A percentile compares a stretch with the other conserved stretches of the same genome.
These are phyloP conservation scores for Cystoisospora suis DNA, from an alignment of 169 alveolate species.

Conservation along the genomic window DNA sequence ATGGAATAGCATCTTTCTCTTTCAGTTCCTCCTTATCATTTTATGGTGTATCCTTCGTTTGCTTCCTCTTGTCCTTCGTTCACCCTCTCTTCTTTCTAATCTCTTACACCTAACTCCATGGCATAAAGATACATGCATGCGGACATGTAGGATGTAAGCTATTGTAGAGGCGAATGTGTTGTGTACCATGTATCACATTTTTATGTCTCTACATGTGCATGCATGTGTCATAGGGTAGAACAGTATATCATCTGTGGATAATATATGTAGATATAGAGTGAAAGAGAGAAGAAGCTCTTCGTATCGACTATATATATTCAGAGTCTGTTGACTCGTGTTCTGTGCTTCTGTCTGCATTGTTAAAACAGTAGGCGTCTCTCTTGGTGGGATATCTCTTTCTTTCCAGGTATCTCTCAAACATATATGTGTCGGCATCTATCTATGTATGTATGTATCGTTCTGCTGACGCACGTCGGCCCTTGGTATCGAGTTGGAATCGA, in stretches of 20 bases:
- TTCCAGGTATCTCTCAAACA: background rate
- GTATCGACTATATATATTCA: background rate
- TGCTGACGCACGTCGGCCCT: no score
- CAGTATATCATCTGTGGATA: no score
- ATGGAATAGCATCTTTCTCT: background rate
- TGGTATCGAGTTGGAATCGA: no score
- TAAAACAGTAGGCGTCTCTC: background rate
- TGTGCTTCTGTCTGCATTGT: background rate
- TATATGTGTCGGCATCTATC: background rate
- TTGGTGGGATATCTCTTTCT: background rate
- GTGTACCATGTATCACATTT: background rate
- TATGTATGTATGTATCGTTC: no score
- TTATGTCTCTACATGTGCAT: background rate
- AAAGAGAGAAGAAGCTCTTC: background rate
- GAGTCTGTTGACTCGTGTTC: background rate
- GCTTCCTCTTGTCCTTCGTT: background rate
- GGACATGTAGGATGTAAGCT: no score
- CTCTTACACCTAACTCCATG: no score
- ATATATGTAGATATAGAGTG: background rate
- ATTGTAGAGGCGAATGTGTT: no score
- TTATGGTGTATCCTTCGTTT: background rate
- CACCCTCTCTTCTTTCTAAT: background rate
- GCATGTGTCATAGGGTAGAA: background rate
- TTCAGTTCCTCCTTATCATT: background rate
- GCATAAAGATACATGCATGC: no score